phyloP scores from a whole-genome alignment of 2,329 filamentous ascomycete genomes.

The Epichloe festucae region DNA sequence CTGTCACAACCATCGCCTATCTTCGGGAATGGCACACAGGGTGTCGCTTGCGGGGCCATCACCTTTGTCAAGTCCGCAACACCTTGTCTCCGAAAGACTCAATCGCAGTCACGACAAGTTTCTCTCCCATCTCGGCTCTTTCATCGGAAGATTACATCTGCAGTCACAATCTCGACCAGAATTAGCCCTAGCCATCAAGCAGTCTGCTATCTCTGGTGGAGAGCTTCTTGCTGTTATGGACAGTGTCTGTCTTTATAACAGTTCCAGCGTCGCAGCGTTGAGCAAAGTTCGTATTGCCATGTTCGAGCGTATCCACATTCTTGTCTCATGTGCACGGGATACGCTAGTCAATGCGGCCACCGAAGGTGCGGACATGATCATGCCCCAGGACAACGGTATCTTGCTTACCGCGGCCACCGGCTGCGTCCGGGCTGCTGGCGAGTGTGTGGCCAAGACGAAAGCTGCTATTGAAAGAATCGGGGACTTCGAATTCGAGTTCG shows the following conservation, averaged over 20 bases:
- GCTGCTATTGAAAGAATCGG: slow-evolving; percentile 77
- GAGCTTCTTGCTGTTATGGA: slow-evolving; percentile 70
- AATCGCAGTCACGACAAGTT: slow-evolving; percentile 75
- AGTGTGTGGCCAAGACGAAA: slow-evolving; percentile 80
- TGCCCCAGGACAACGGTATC: slow-evolving; percentile 64
- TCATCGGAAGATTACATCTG: slow-evolving; percentile 79
- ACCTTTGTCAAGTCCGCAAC: slow-evolving; percentile 48
- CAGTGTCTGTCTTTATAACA: slow-evolving; percentile 67
- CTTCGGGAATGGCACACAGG: slow-evolving; percentile 53
- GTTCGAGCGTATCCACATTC: slow-evolving; percentile 65
- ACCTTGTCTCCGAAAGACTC: slow-evolving; percentile 73
- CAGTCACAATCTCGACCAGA: slow-evolving; percentile 86
- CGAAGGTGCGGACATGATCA: slow-evolving; percentile 64
- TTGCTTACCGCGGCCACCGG: slow-evolving; percentile 69
- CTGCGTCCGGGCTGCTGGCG: slow-evolving; percentile 81
- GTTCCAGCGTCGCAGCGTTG: slow-evolving; percentile 51
- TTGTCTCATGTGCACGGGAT: slow-evolving; percentile 71
- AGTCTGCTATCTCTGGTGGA: slow-evolving; percentile 71
- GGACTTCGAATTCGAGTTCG: slow-evolving; percentile 78
- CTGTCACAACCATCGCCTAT: slow-evolving; percentile 31
- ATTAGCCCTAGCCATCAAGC: slow-evolving; percentile 67
- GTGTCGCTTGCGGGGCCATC: slow-evolving; percentile 63
- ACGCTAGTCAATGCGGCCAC: slow-evolving; percentile 57
- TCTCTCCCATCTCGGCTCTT: slow-evolving; percentile 79
- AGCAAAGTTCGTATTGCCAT: slow-evolving; percentile 59